Conservation (phyloP, 495 filamentous ascomycete species). For the Cryomyces minteri region DNA sequence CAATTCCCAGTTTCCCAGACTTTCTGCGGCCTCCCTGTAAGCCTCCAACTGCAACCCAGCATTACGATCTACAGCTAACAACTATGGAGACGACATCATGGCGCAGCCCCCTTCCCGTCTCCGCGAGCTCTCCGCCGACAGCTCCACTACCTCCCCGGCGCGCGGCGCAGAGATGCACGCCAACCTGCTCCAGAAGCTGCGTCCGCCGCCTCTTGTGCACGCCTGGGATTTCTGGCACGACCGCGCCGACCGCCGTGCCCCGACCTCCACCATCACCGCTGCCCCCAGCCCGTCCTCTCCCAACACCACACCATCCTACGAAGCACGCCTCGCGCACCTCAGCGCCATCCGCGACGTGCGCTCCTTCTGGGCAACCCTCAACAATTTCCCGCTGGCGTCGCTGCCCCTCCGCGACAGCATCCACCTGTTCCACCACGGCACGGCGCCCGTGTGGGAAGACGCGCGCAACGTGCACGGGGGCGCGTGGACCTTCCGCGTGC, state of each 20-base stretch:
- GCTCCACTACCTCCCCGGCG: constrained; percentile 16
- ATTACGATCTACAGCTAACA: too few relatives aligned
- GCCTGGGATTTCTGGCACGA: constrained; percentile 43
- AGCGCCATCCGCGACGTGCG: constrained; percentile 53
- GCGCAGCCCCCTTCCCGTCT: constrained; percentile 1
- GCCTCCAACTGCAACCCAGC: too few relatives aligned
- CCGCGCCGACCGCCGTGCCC: constrained; percentile 20
- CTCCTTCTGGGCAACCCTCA: constrained; percentile 77
- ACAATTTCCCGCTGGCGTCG: constrained; percentile 63
- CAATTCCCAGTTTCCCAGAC: too few relatives aligned
- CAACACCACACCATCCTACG: constrained; percentile 24
- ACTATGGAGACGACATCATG: too few relatives aligned
- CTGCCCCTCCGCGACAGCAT: constrained; percentile 67
- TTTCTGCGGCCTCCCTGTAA: too few relatives aligned
- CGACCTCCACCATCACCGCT: not conserved
- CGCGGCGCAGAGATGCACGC: constrained; percentile 19
- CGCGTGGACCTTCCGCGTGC: constrained; percentile 74
- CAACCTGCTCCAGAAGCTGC: constrained; percentile 26
- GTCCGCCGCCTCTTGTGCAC: constrained; percentile 32
- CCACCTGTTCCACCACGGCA: constrained; percentile 76
- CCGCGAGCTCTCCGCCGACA: constrained; percentile 7
- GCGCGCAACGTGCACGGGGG: constrained; percentile 64
- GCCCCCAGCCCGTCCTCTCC: not conserved
- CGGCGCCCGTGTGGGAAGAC: constrained; percentile 83
- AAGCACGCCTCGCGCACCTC: constrained; percentile 45